A percentile compares a stretch with the other conserved stretches of the same genome.
Conservation (phyloP, 2,329 filamentous ascomycete genomes). For the Tolypocladium capitatum region DNA sequence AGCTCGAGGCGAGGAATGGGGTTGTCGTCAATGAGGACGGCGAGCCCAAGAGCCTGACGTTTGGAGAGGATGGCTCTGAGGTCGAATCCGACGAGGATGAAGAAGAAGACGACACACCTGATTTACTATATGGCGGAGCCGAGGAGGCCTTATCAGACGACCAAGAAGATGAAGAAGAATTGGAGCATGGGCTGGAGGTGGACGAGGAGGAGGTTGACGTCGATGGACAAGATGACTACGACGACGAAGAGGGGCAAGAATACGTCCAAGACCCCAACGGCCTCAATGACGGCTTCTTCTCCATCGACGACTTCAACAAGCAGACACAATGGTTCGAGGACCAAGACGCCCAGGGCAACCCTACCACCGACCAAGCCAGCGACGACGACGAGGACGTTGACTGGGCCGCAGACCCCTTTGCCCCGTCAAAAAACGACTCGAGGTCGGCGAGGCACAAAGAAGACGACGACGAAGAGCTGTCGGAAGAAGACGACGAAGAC, state of each 20-base stretch:
- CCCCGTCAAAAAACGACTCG: slow-evolving; percentile 16
- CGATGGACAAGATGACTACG: slow-evolving; percentile 20
- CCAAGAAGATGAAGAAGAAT: slow-evolving; percentile 19
- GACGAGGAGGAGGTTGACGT: slow-evolving; percentile 19
- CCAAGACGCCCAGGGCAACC: slow-evolving; percentile 66
- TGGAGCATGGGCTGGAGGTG: slow-evolving; percentile 19
- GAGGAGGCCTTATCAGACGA: slow-evolving; percentile 8
- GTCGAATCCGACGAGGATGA: slow-evolving; percentile 16
- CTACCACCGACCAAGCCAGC: slow-evolving; percentile 58
- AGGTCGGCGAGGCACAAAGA: slow-evolving; percentile 19
- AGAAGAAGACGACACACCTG: slow-evolving; percentile 16
- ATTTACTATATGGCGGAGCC: slow-evolving; percentile 12
- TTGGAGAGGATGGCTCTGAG: slow-evolving; percentile 17
- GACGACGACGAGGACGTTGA: slow-evolving; percentile 83
- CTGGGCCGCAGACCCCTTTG: slow-evolving; percentile 69
- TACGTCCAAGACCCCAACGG: slow-evolving; percentile 55
- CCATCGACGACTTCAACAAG: slow-evolving; percentile 93
- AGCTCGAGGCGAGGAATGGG: slow-evolving; percentile 39
- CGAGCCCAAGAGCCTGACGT: slow-evolving; percentile 11
- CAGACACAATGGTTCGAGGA: slow-evolving; percentile 82
- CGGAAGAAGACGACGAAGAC: slow-evolving; percentile 47
- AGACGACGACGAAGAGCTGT: slow-evolving; percentile 15
- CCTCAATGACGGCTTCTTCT: slow-evolving; percentile 96
- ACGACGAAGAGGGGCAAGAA: slow-evolving; percentile 30
- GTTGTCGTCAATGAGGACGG: slow-evolving; percentile 19